Percentiles rank a stretch among this genome's conserved stretches.
Evolutionary conservation across 495 filamentous ascomycete genomes (phyloP).

Genomic region (Penicillium arizonense): DNA sequence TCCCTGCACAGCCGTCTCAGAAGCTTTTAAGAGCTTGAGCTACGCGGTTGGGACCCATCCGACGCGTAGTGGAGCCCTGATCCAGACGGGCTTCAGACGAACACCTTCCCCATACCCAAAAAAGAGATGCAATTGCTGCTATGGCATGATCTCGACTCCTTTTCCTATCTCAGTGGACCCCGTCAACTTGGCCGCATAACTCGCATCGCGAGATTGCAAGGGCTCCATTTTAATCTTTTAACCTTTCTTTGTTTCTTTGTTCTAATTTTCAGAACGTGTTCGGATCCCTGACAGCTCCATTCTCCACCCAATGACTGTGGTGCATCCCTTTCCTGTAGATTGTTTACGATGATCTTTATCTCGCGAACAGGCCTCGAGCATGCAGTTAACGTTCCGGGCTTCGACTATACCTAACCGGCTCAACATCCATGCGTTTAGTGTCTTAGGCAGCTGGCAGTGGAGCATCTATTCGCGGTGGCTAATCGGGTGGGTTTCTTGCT

Average conservation of each 20-base stretch:
- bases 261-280: constrained; percentile 2
- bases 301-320: neutral
- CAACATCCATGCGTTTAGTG: constrained; percentile 12
- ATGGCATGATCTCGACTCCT: constrained; percentile 6
- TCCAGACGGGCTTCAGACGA: constrained; percentile 11
- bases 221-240: constrained; percentile 2
- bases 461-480: constrained; percentile 29
- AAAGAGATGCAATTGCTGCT: constrained; percentile 2
- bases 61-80: constrained; percentile 16
- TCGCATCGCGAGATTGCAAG: constrained; percentile 4
- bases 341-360: neutral
- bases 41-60: constrained; percentile 17
- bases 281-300: constrained; percentile 1
- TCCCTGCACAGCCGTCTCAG: neutral
- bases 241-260: constrained; percentile 3
- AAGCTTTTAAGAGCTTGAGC: constrained; percentile 3
- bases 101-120: constrained; percentile 22
- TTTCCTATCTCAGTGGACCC: neutral
- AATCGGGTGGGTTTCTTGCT: constrained; percentile 36
- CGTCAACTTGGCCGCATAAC: neutral
- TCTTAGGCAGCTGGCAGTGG: constrained; percentile 37
- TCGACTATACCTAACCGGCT: neutral
- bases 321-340: neutral
- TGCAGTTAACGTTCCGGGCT: neutral
- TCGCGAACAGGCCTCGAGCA: neutral